Evolutionary conservation across 2,329 filamentous ascomycete genomes (phyloP).

Genomic region (Tolypocladium endophyticum): DNA sequence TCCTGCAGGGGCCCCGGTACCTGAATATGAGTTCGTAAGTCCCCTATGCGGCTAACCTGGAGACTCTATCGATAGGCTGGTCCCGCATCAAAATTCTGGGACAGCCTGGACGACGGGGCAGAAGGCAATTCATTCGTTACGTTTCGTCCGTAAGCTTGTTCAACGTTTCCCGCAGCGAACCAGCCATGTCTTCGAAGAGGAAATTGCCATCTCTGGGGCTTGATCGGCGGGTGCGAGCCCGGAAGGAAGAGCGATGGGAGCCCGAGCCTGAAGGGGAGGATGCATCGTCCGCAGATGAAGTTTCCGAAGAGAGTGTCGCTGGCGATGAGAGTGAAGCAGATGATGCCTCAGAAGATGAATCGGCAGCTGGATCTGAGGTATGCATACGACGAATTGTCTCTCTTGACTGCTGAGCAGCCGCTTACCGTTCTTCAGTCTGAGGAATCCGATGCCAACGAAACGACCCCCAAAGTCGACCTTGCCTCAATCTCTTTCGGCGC

Average conservation of each 20-base stretch:
- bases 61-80: background rate
- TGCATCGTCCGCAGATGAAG: constrained; percentile 14
- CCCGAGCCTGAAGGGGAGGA: constrained; percentile 19
- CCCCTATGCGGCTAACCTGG: background rate
- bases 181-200: constrained; percentile 24
- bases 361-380: constrained; percentile 17
- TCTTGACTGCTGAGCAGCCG: background rate
- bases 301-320: constrained; percentile 15
- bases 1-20: background rate
- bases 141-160: background rate
- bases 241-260: constrained; percentile 33
- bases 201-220: constrained; percentile 26
- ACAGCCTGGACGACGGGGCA: background rate
- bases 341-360: constrained; percentile 16
- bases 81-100: background rate
- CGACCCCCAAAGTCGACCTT: constrained; percentile 29
- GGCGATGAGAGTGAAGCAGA: constrained; percentile 18
- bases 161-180: background rate
- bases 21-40: background rate
- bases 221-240: constrained; percentile 31
- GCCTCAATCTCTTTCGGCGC: constrained; percentile 74
- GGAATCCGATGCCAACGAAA: constrained; percentile 17
- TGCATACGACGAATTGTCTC: background rate
- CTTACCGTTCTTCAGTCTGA: constrained; percentile 9
- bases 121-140: background rate